Base-by-base conservation (phyloP, 2,329 filamentous ascomycete species). In the Aspergillus glaucus region DNA sequence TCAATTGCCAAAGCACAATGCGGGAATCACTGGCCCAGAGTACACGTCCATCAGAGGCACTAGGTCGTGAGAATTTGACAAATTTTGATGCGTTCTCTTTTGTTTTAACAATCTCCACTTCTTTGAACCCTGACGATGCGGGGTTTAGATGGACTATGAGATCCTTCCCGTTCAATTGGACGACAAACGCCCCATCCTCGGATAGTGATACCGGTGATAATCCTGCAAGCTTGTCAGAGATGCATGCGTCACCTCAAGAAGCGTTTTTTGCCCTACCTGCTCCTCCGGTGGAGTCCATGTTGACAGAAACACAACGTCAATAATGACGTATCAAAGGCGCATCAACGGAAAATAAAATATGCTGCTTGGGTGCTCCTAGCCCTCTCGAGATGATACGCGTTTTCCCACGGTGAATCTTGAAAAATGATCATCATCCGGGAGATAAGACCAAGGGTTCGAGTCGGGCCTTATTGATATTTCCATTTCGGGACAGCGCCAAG, bases 1-100 rank as follows among this genome's bases (percentile, higher is more conserved):
- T 47, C 17, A 70, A 42, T 47, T 70, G 61, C 65, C 66, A 71
- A 21, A 70, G 54, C 6, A 64, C 59, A 46, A 72, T 60, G 39
- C 64, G 65, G 37, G 54, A 56, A 30, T 65, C 61, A 41, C 60
- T 70, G 21, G 63, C 62, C 41, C 57, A 65, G 2, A 73, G 57
- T 14, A 72, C 24, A 14, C 66, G 65, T 42, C 60, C 59, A 30
- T 54, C 59, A 54, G 62, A 61, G 47, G 44, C 28, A 7, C 42
- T 39, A 24, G 52, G 44, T 6, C 53, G 55, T 6, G 58, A 64
- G 26, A 67, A 65, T 46, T 61, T 68, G 10, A 70, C 28, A 30
- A 59, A 61, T 46, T 62, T 70, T 19, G 58, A 52, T 3, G 48
- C 46, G n/a, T 45, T 61, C 21, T 68, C 66, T 53, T 66, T 67